Conservation (phyloP, 352 stramenopile genomes). For the Phytophthora agathidicida region DNA sequence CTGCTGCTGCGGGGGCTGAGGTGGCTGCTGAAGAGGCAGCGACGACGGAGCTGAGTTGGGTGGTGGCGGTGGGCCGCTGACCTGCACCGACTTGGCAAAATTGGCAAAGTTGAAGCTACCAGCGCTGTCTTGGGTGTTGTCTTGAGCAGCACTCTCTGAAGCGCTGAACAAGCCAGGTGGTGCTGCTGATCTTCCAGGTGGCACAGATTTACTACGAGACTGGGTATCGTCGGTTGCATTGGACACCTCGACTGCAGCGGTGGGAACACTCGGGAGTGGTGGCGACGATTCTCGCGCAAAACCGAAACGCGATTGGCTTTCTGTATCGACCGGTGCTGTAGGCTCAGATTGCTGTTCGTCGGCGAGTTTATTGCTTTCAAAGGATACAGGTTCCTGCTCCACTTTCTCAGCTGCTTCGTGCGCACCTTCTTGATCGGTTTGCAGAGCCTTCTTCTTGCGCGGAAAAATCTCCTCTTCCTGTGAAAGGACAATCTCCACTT, state of each 20-base stretch:
- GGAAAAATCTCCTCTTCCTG: conserved; percentile 65
- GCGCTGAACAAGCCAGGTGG: conserved; percentile 34
- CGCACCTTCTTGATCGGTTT: conserved; percentile 18
- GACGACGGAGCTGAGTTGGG: conserved; percentile 15
- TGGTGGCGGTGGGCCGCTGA: conserved; percentile 24
- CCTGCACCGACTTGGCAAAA: conserved; percentile 52
- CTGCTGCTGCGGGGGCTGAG: conserved; percentile 19
- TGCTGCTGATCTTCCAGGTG: conserved; percentile 20
- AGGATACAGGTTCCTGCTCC: not conserved
- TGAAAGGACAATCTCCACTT: conserved; percentile 64
- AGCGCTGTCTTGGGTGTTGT: conserved; percentile 6
- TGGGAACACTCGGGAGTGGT: conserved; percentile 5
- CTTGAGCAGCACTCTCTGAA: conserved; percentile 6
- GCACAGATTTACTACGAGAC: conserved; percentile 22
- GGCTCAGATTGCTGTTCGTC: conserved; percentile 17
- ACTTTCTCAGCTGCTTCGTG: conserved; percentile 9
- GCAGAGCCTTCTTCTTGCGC: conserved; percentile 35
- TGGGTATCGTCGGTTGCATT: conserved; percentile 1
- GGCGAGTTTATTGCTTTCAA: conserved; percentile 3
- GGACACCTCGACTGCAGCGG: not conserved
- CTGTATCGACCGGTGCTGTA: not conserved
- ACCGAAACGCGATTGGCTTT: conserved; percentile 55
- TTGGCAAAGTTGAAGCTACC: conserved; percentile 50
- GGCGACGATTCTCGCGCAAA: conserved; percentile 48
- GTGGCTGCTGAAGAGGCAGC: conserved; percentile 19